Conservation (phyloP, 306 rosid genomes). For the Medicago lupulina region DNA sequence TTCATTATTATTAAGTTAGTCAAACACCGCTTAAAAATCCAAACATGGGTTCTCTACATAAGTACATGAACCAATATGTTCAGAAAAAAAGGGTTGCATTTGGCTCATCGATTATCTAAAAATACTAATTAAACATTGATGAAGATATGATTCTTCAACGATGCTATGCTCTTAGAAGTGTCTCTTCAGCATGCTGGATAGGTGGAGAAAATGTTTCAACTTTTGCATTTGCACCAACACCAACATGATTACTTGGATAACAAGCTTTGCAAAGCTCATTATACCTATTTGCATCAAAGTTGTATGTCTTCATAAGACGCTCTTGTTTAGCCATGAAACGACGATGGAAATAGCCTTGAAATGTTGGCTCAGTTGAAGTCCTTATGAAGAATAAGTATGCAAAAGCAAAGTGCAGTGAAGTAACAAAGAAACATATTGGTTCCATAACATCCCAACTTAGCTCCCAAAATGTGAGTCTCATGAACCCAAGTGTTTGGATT, state of each 20-base stretch:
- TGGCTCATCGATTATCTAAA: neutral
- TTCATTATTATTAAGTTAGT: neutral
- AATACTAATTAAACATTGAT: neutral
- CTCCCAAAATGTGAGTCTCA: conserved; percentile 95
- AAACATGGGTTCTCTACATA: neutral
- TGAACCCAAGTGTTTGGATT: conserved; percentile 65
- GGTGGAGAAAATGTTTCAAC: conserved; percentile 4
- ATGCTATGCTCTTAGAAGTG: conserved; percentile 22
- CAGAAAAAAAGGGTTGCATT: neutral
- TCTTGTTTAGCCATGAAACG: conserved; percentile 62
- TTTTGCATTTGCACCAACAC: conserved; percentile 3
- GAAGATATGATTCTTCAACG: conserved; percentile 23
- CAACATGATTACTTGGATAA: conserved; percentile 41
- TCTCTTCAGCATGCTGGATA: neutral
- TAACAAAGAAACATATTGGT: conserved; percentile 84
- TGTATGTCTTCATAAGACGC: conserved; percentile 58
- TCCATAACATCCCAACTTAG: conserved; percentile 98
- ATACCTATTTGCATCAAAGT: conserved; percentile 59
- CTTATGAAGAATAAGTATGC: conserved; percentile 68
- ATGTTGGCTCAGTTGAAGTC: conserved; percentile 77
- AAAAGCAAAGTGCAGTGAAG: conserved; percentile 59
- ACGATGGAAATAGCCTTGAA: conserved; percentile 66
- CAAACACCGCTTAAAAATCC: conserved; percentile 5
- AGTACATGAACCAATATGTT: neutral
- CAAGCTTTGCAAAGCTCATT: conserved; percentile 57